phyloP scores from a whole-genome alignment of 1,284 basidiomycete species.

The Cerioporus squamosus region DNA sequence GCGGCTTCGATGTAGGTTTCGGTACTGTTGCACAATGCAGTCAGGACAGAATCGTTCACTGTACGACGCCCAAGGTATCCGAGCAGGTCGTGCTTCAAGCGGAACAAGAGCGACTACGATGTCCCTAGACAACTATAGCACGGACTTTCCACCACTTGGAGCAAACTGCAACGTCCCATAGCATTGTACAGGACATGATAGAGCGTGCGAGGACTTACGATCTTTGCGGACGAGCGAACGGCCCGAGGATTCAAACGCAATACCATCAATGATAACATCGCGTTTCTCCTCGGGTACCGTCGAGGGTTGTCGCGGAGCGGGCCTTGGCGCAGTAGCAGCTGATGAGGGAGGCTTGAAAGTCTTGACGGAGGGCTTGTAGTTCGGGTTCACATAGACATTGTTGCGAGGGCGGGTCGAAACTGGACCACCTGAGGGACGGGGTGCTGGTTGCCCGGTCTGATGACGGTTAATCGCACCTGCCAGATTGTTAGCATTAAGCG shows the following conservation, averaged over 20 bases:
- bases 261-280: conserved; percentile 78
- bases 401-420: conserved; percentile 35
- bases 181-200: neutral
- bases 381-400: conserved; percentile 65
- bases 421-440: conserved; percentile 35
- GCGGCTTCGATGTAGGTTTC: conserved; percentile 37
- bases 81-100: neutral
- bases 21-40: conserved; percentile 44
- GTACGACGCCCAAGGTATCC: neutral
- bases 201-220: conserved; percentile 47
- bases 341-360: conserved; percentile 39
- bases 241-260: conserved; percentile 77
- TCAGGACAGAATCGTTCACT: neutral
- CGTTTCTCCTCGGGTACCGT: conserved; percentile 40
- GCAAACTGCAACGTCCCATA: too few species aligned
- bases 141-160: too few species aligned
- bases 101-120: conserved; percentile 2
- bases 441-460: conserved; percentile 49
- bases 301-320: conserved; percentile 27
- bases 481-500: neutral
- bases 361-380: conserved; percentile 54
- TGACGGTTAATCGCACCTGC: conserved; percentile 76
- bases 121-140: too few species aligned
- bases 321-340: conserved; percentile 31
- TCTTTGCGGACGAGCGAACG: conserved; percentile 83